phyloP scores from a whole-genome alignment of 2,329 filamentous ascomycete genomes.

The Hymenoscyphus scutula region DNA sequence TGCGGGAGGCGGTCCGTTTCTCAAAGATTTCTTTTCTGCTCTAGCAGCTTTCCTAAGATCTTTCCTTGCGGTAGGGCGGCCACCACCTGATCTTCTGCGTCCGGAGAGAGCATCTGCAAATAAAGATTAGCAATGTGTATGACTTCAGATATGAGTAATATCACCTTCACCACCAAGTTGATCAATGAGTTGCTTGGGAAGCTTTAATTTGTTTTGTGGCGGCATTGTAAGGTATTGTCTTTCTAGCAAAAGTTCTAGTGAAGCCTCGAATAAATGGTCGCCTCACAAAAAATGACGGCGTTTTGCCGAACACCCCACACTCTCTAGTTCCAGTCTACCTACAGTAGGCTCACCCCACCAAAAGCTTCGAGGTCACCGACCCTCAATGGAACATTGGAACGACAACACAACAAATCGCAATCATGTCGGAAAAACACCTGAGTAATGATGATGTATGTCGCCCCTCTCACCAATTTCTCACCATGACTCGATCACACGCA shows the following conservation, averaged over 20 bases:
- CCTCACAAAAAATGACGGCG: background rate
- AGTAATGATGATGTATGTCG: conserved; percentile 58
- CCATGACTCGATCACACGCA: background rate
- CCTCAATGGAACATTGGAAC: background rate
- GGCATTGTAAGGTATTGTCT: conserved; percentile 23
- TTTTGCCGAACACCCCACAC: conserved; percentile 3
- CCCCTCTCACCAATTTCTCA: background rate
- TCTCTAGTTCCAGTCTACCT: too few relatives aligned
- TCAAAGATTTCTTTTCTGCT: conserved; percentile 32
- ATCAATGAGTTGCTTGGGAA: conserved; percentile 45
- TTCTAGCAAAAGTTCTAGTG: background rate
- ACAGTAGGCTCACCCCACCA: conserved; percentile 10
- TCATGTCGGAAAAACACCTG: conserved; percentile 50
- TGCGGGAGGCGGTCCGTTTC: conserved; percentile 27
- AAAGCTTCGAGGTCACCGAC: background rate
- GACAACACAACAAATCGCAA: conserved; percentile 14
- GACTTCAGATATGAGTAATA: background rate
- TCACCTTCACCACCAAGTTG: conserved; percentile 42
- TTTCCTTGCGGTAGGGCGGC: conserved; percentile 30
- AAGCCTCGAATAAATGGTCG: conserved; percentile 12
- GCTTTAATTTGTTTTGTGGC: conserved; percentile 39
- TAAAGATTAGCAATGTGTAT: conserved; percentile 11
- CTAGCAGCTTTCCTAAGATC: conserved; percentile 36
- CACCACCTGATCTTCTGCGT: conserved; percentile 16
- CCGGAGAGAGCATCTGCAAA: conserved; percentile 25